phyloP scores from a whole-genome alignment of 129 eudicot genomes.

The Pittosporum tobira region DNA sequence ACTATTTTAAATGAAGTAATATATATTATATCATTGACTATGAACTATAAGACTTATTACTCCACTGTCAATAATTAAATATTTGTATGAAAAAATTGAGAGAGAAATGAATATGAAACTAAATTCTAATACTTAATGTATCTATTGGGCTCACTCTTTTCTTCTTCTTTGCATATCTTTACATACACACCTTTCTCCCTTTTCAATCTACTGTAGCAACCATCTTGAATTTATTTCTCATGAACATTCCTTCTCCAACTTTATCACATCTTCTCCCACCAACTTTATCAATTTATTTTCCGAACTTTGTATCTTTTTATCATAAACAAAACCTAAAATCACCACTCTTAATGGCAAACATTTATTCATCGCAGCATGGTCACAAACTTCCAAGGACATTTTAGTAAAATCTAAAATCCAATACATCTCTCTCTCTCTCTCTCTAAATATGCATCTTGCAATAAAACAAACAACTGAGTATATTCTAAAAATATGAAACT shows the following conservation, averaged over 20 bases:
- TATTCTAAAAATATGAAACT: too few species aligned
- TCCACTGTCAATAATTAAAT: too few species aligned
- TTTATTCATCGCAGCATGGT: slow-evolving; percentile 53
- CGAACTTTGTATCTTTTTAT: slow-evolving; percentile 25
- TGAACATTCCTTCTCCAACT: slow-evolving; percentile 48
- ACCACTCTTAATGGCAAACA: slow-evolving; percentile 50
- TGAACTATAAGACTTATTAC: too few species aligned
- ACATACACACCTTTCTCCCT: slow-evolving; percentile 49
- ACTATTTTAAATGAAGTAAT: too few species aligned
- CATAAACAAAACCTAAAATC: slow-evolving; percentile 49
- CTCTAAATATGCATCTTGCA: slow-evolving; percentile 50
- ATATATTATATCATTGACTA: too few species aligned
- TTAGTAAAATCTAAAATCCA: slow-evolving; percentile 47
- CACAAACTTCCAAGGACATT: slow-evolving; percentile 48
- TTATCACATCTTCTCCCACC: slow-evolving; percentile 31
- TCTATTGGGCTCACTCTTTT: too few species aligned
- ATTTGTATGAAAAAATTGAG: too few species aligned
- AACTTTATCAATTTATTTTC: slow-evolving; percentile 15
- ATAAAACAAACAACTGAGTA: too few species aligned
- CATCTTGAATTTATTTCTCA: slow-evolving; percentile 35
- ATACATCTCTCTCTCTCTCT: slow-evolving; percentile 51
- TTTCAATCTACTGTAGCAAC: slow-evolving; percentile 14
- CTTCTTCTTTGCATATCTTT: slow-evolving; percentile 71
- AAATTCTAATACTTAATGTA: too few species aligned
- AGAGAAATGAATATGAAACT: too few species aligned